Conservation (phyloP, 2,329 filamentous ascomycete genomes). For the Cercospora sp. region DNA sequence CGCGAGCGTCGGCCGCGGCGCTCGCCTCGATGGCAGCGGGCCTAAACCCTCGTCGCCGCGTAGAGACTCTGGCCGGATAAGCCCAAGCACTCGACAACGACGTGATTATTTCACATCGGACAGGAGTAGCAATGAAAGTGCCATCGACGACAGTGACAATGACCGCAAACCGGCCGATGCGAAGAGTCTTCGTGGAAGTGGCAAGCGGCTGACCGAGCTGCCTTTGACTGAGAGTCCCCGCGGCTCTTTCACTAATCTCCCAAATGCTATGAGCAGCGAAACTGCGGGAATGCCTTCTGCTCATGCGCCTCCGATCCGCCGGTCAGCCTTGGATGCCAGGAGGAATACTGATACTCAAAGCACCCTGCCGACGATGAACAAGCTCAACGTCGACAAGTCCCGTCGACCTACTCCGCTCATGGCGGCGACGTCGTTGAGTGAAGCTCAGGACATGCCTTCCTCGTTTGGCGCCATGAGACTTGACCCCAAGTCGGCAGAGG, state of each 20-base stretch:
- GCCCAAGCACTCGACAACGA: constrained; percentile 25
- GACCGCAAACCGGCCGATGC: constrained; percentile 15
- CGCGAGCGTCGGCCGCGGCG: constrained; percentile 1
- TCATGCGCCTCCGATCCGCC: constrained; percentile 26
- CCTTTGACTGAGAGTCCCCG: constrained; percentile 12
- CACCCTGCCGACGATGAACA: constrained; percentile 27
- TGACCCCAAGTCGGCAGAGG: constrained; percentile 20
- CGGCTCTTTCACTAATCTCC: constrained; percentile 8
- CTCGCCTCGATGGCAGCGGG: constrained; percentile 7
- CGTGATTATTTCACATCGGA: constrained; percentile 32
- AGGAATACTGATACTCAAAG: constrained; percentile 34
- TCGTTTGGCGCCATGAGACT: constrained; percentile 13
- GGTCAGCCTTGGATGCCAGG: constrained; percentile 30
- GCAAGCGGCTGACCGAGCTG: constrained; percentile 21
- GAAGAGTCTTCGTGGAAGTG: constrained; percentile 8
- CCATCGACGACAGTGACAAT: constrained; percentile 31
- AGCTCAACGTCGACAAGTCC: constrained; percentile 29
- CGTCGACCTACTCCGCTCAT: constrained; percentile 32
- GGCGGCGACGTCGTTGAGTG: constrained; percentile 29
- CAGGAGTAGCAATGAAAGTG: constrained; percentile 24
- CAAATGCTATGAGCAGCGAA: constrained; percentile 28
- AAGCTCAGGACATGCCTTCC: constrained; percentile 23
- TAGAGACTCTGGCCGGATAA: constrained; percentile 30
- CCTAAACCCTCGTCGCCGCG: constrained; percentile 29
- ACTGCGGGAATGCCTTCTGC: constrained; percentile 25